Percentiles rank a stretch among this genome's conserved stretches.
Evolutionary conservation across 441 rosid species (phyloP).

Genomic region (Raphanus hybrid): DNA sequence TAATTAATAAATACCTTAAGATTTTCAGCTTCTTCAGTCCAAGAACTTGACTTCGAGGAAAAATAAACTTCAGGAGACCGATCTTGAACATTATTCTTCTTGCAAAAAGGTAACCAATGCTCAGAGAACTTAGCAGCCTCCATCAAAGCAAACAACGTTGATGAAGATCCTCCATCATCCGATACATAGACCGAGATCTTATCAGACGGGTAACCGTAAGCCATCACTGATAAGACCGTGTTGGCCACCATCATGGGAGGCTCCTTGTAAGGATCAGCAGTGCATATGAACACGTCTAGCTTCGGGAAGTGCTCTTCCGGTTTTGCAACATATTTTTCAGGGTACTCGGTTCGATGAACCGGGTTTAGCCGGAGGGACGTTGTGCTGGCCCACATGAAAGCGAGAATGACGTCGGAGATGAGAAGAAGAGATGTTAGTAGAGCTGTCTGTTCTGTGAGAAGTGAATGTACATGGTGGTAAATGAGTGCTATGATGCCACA

Average conservation of each 20-base stretch:
- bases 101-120: conserved; percentile 60
- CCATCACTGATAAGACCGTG: conserved; percentile 79
- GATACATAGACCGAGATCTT: conserved; percentile 71
- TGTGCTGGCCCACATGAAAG: conserved; percentile 61
- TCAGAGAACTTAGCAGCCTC: conserved; percentile 55
- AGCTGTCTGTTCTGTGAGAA: conserved; percentile 34
- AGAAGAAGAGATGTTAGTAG: conserved; percentile 40
- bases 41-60: conserved; percentile 26
- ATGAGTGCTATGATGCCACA: conserved; percentile 57
- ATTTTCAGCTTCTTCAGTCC: conserved; percentile 37
- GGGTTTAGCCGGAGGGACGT: conserved; percentile 52
- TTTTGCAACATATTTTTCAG: conserved; percentile 46
- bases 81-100: conserved; percentile 43
- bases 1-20: conserved; percentile 55
- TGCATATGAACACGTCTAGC: conserved; percentile 77
- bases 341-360: conserved; percentile 51
- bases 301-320: conserved; percentile 44
- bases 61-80: conserved; percentile 60
- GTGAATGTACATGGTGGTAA: conserved; percentile 51
- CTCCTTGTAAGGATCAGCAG: conserved; percentile 90
- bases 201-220: conserved; percentile 73
- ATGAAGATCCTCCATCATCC: conserved; percentile 58
- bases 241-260: conserved; percentile 72
- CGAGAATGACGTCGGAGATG: conserved; percentile 60
- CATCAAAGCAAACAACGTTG: conserved; percentile 52